These are phyloP conservation scores for Termitomyces sp. DNA, from an alignment of 768 basidiomycete genomes.

Conservation along the genomic window DNA sequence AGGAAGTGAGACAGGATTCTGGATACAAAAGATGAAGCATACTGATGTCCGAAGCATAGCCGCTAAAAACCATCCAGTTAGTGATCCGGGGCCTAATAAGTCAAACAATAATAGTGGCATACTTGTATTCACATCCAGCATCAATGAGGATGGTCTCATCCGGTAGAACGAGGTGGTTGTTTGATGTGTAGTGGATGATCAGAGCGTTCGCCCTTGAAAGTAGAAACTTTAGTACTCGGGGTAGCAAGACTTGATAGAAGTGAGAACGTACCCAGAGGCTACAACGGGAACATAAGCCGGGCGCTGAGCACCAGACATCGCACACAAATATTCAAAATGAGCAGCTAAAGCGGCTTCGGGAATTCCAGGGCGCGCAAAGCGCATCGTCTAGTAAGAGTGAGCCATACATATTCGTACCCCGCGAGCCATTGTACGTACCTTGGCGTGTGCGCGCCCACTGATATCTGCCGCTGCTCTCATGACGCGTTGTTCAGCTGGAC, in stretches of 20 bases:
- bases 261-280: constrained; percentile 72
- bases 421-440: constrained; percentile 41
- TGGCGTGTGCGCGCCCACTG: constrained; percentile 80
- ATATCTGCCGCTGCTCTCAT: constrained; percentile 88
- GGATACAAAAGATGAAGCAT: constrained; percentile 18
- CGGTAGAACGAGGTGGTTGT: constrained; percentile 70
- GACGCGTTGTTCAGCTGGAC: constrained; percentile 64
- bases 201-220: constrained; percentile 72
- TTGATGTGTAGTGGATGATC: constrained; percentile 92
- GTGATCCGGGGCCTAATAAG: neutral
- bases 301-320: constrained; percentile 74
- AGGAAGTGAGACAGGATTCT: constrained; percentile 3
- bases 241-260: neutral
- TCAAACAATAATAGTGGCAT: constrained; percentile 16
- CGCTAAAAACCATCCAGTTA: constrained; percentile 43
- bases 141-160: constrained; percentile 84
- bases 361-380: constrained; percentile 48
- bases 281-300: constrained; percentile 98
- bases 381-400: constrained; percentile 65
- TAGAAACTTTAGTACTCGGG: neutral
- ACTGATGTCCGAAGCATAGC: constrained; percentile 96
- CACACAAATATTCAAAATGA: constrained; percentile 88
- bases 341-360: constrained; percentile 50
- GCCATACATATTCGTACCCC: neutral
- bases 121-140: constrained; percentile 93